These are phyloP conservation scores for Phytophthora pinifolia DNA, from an alignment of 352 stramenopile genomes.

Conservation along the genomic window DNA sequence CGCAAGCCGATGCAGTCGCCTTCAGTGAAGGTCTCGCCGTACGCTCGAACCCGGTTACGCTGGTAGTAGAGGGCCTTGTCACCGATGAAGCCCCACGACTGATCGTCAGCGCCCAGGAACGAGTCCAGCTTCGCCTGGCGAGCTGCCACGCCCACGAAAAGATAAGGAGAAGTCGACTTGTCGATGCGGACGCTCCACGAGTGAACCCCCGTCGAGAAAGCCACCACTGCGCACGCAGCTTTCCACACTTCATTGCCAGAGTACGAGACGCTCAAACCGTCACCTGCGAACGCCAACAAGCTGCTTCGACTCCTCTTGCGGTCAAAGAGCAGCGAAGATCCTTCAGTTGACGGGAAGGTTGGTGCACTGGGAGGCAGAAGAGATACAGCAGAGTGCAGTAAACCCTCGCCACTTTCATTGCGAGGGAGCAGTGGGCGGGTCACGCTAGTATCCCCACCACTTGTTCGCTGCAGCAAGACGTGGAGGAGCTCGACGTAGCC, in stretches of 20 bases:
- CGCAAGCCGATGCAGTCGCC: conserved; percentile 85
- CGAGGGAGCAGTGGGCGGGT: neutral
- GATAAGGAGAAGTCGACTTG: conserved; percentile 94
- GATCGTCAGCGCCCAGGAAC: conserved; percentile 96
- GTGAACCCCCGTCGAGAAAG: conserved; percentile 78
- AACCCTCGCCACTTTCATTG: neutral
- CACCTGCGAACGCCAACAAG: conserved; percentile 62
- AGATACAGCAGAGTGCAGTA: neutral
- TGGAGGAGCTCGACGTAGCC: conserved; percentile 62
- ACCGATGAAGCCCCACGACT: conserved; percentile 98
- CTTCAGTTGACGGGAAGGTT: conserved; percentile 2
- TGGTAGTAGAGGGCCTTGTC: conserved; percentile 99
- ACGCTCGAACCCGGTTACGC: conserved; percentile 91
- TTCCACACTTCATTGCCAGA: conserved; percentile 89
- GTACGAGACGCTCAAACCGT: conserved; percentile 66
- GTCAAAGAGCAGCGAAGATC: conserved; percentile 41
- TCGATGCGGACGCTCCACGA: conserved; percentile 91
- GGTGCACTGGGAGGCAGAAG: conserved; percentile 2
- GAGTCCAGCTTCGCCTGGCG: conserved; percentile 91
- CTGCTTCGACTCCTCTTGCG: conserved; percentile 68
- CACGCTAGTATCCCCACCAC: conserved; percentile 1
- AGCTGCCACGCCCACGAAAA: conserved; percentile 97
- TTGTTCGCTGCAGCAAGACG: conserved; percentile 16
- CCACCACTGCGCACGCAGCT: conserved; percentile 68
- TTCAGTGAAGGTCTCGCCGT: conserved; percentile 84